Evolutionary conservation across 208 protist species (phyloP), one percentile per base, ranked within the genome.

Genomic region (Tritrichomonas foetus): DNA sequence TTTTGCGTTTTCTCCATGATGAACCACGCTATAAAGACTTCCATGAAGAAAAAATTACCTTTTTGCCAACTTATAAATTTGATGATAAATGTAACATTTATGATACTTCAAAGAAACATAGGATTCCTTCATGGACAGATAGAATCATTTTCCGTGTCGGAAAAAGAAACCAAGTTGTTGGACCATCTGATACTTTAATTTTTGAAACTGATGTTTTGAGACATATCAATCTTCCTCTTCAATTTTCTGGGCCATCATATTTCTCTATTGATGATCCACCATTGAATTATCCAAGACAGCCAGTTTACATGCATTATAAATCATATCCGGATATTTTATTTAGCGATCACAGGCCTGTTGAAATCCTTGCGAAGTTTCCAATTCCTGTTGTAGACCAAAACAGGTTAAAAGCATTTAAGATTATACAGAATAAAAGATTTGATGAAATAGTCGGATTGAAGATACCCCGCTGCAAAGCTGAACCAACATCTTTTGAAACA

Each of bases 21-120:
- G 33, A 44, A 33, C 14, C 1, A 25, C 57, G 53, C 47, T 95
- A 95, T 41, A 53, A 33, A 25, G 93, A 49, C 3, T 95, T 94
- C 53, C 0, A n/a, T 14, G 95, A 96, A 94, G 95, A 55, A 36
- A 13, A 66, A 44, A 94, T 96, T 22, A 33, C 0, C 30, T 96
- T 96, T 57, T 57, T 61, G 11, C 95, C 95, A 3, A 95, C 95
- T 66, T 96, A 96, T 80, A 95, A 95, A 82, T 95, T 93, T 72
- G 95, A 95, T 78, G 25, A 78, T 33, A 50, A 57, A 22, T 69
- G 27, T 30, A 78, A 95, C 47, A 22, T 47, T 30, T 95, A 95
- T 49, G 93, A 95, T 72, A 94, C 36, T 27, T 33, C 39, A 14
- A 47, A 22, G 57, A 95, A 95, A 78, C 55, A 95, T 20, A 11